These are phyloP conservation scores for Globisporangium emineosum DNA, from an alignment of 352 stramenopile genomes.

Conservation along the genomic window DNA sequence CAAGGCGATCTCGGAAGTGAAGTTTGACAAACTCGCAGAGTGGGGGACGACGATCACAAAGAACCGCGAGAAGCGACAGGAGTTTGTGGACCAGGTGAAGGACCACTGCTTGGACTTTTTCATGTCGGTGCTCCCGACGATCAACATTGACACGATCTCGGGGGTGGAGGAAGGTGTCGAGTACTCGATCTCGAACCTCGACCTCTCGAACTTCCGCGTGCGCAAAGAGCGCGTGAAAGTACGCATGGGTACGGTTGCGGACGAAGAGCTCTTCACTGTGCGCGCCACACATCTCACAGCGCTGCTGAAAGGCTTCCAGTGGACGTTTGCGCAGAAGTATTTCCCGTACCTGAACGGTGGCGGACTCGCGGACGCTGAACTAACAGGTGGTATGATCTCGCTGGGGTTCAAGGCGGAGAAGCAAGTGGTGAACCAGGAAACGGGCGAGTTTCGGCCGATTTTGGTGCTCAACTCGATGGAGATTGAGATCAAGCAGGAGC, in stretches of 20 bases:
- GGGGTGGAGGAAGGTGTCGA: slow-evolving; percentile 72
- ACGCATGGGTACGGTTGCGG: slow-evolving; percentile 71
- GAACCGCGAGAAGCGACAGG: slow-evolving; percentile 66
- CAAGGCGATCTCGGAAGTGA: slow-evolving; percentile 61
- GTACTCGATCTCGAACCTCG: slow-evolving; percentile 76
- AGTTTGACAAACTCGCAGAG: slow-evolving; percentile 63
- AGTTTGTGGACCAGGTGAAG: slow-evolving; percentile 78
- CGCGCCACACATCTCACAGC: slow-evolving; percentile 71
- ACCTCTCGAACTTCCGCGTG: slow-evolving; percentile 82
- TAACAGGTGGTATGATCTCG: slow-evolving; percentile 70
- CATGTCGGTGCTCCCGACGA: slow-evolving; percentile 78
- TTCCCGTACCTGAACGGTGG: slow-evolving; percentile 86
- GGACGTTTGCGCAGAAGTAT: slow-evolving; percentile 84
- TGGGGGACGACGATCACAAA: slow-evolving; percentile 63
- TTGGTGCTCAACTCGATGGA: slow-evolving; percentile 81
- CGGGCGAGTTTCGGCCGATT: slow-evolving; percentile 61
- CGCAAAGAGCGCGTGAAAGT: slow-evolving; percentile 85
- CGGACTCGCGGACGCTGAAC: slow-evolving; percentile 63
- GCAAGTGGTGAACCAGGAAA: slow-evolving; percentile 46
- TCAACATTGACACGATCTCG: slow-evolving; percentile 80
- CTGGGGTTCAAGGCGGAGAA: slow-evolving; percentile 85
- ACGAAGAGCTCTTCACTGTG: slow-evolving; percentile 82
- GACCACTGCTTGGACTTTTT: slow-evolving; percentile 86
- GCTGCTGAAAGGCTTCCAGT: slow-evolving; percentile 79
- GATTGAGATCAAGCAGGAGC: slow-evolving; percentile 79